These are phyloP conservation scores for Arthromyces matolae DNA, from an alignment of 768 basidiomycete genomes.

Conservation along the genomic window DNA sequence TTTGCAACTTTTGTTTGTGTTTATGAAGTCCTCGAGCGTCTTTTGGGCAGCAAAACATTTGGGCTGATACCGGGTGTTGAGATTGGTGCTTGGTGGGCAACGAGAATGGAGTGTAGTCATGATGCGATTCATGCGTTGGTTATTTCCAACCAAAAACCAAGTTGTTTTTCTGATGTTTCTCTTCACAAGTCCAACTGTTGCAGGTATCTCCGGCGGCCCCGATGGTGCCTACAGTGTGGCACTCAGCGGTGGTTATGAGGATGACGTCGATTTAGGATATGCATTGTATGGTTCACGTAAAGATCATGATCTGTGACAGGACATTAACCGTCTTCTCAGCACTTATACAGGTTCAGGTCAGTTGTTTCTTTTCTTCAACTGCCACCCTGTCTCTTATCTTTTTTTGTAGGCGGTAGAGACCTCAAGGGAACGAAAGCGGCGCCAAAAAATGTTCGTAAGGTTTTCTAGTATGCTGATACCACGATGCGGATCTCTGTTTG, in stretches of 20 bases:
- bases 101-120: slow-evolving; percentile 61
- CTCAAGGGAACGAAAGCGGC: slow-evolving; percentile 77
- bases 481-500: too few relatives aligned
- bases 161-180: slow-evolving; percentile 4
- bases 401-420: slow-evolving; percentile 68
- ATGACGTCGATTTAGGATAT: slow-evolving; percentile 79
- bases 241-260: slow-evolving; percentile 85
- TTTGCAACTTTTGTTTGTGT: too few relatives aligned
- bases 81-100: slow-evolving; percentile 83
- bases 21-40: too few relatives aligned
- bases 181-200: slow-evolving; percentile 80
- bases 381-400: not conserved
- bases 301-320: not conserved
- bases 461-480: too few relatives aligned
- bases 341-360: slow-evolving; percentile 78
- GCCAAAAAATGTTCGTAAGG: slow-evolving; percentile 75
- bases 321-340: slow-evolving; percentile 30
- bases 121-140: slow-evolving; percentile 86
- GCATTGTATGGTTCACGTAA: slow-evolving; percentile 60
- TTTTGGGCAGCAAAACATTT: slow-evolving; percentile 76
- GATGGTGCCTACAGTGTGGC: slow-evolving; percentile 83
- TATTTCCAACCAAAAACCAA: not conserved
- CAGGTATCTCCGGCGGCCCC: slow-evolving; percentile 66
- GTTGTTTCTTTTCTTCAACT: slow-evolving; percentile 5
- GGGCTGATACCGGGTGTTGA: slow-evolving; percentile 77